A percentile compares a stretch with the other conserved stretches of the same genome.
These are phyloP conservation scores for Xylaria telfairii DNA, from an alignment of 495 filamentous ascomycete genomes.

Conservation along the genomic window DNA sequence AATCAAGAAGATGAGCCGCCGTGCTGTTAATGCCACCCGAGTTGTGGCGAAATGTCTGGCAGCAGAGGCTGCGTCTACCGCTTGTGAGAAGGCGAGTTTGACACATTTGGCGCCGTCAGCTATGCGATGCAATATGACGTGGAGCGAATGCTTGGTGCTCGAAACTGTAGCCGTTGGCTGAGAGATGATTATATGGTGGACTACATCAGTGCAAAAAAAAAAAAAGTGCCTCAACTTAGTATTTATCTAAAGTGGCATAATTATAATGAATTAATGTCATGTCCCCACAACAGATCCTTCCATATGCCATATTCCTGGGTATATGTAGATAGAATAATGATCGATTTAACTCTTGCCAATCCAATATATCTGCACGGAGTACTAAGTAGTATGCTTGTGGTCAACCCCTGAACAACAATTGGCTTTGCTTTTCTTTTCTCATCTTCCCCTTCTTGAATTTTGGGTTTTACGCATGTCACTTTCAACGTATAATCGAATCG, in stretches of 20 bases:
- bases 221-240: slow-evolving; percentile 70
- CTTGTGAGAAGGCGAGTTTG: slow-evolving; percentile 73
- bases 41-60: slow-evolving; percentile 72
- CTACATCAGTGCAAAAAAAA: slow-evolving; percentile 72
- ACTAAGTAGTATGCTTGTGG: no score
- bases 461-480: not conserved
- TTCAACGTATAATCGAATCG: not conserved
- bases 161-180: slow-evolving; percentile 76
- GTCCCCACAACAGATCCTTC: not conserved
- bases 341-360: not conserved
- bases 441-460: not conserved
- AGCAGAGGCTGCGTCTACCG: slow-evolving; percentile 76
- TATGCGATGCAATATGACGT: slow-evolving; percentile 82
- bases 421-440: not conserved
- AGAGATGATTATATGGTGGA: slow-evolving; percentile 86
- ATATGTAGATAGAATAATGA: no score
- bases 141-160: slow-evolving; percentile 79
- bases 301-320: not conserved
- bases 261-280: not conserved
- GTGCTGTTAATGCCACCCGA: slow-evolving; percentile 79
- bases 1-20: slow-evolving; percentile 82
- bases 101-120: slow-evolving; percentile 77
- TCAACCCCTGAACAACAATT: not conserved
- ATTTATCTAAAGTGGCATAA: slow-evolving; percentile 33
- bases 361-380: no score